Conservation (phyloP, 345 rosid genomes). For the Clarkia xantiana region DNA sequence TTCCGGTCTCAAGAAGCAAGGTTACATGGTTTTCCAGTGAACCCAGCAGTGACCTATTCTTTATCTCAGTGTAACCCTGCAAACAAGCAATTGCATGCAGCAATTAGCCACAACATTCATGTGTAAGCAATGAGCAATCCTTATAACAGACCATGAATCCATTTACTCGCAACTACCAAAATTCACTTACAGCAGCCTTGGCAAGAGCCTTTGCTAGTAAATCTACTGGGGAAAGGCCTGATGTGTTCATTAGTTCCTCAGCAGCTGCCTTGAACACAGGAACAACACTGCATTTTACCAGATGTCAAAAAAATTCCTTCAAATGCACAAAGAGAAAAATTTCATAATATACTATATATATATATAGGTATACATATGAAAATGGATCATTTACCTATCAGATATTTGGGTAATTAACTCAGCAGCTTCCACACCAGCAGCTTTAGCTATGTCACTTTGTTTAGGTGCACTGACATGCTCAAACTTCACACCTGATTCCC, state of each 20-base stretch:
- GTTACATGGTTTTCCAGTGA: slow-evolving; percentile 91
- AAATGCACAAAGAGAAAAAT: neutral
- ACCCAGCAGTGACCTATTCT: slow-evolving; percentile 70
- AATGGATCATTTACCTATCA: slow-evolving; percentile 45
- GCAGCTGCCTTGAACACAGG: slow-evolving; percentile 79
- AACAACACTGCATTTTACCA: slow-evolving; percentile 50
- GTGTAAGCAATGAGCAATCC: neutral
- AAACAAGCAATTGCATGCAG: slow-evolving; percentile 4
- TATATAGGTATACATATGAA: neutral
- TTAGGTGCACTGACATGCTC: slow-evolving; percentile 75
- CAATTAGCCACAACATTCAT: neutral
- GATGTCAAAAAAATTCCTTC: neutral
- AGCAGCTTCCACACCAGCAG: slow-evolving; percentile 69
- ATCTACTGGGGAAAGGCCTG: slow-evolving; percentile 69
- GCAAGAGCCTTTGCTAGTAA: slow-evolving; percentile 94
- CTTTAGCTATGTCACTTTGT: slow-evolving; percentile 69
- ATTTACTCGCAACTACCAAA: neutral
- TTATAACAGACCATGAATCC: neutral
- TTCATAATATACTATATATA: no score
- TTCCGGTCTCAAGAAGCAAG: slow-evolving; percentile 60
- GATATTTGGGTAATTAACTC: slow-evolving; percentile 60
- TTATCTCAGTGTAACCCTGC: slow-evolving; percentile 89
- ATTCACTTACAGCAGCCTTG: slow-evolving; percentile 54
- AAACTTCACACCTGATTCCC: slow-evolving; percentile 83
- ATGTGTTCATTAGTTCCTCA: slow-evolving; percentile 49